Conservation (phyloP, 208 protist species). For the Lotmaria passim region DNA sequence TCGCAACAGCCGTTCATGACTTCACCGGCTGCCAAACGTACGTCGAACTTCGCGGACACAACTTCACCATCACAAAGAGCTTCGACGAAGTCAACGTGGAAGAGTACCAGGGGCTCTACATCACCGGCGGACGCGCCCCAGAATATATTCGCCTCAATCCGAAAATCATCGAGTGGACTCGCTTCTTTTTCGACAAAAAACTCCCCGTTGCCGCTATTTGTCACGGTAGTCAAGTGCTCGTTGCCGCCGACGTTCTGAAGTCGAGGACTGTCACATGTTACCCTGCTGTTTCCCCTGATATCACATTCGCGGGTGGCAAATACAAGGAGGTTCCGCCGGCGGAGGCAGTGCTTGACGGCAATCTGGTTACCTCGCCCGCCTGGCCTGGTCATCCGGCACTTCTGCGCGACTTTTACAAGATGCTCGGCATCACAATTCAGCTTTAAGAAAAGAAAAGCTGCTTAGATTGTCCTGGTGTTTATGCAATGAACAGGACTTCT, state of each 20-base stretch:
- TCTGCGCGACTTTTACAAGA: conserved; percentile 30
- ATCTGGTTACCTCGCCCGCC: conserved; percentile 40
- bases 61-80: conserved; percentile 41
- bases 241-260: conserved; percentile 33
- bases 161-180: conserved; percentile 33
- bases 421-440: conserved; percentile 36
- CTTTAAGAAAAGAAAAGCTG: conserved; percentile 14
- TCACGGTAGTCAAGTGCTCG: conserved; percentile 42
- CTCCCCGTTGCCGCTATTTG: conserved; percentile 41
- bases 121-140: conserved; percentile 35
- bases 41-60: conserved; percentile 42
- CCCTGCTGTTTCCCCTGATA: conserved; percentile 36
- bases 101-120: conserved; percentile 44
- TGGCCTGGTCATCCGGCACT: conserved; percentile 40
- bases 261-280: conserved; percentile 42
- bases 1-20: conserved; percentile 39
- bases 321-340: conserved; percentile 44
- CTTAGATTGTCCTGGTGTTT: too few species aligned
- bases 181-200: conserved; percentile 49
- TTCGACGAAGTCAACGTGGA: conserved; percentile 39
- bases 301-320: conserved; percentile 25
- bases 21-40: conserved; percentile 48
- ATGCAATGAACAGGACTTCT: too few species aligned
- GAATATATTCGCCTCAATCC: conserved; percentile 45
- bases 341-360: conserved; percentile 41